Conservation (phyloP, 805 yeast genomes). For the Cyberlindnera euphorbiae region DNA sequence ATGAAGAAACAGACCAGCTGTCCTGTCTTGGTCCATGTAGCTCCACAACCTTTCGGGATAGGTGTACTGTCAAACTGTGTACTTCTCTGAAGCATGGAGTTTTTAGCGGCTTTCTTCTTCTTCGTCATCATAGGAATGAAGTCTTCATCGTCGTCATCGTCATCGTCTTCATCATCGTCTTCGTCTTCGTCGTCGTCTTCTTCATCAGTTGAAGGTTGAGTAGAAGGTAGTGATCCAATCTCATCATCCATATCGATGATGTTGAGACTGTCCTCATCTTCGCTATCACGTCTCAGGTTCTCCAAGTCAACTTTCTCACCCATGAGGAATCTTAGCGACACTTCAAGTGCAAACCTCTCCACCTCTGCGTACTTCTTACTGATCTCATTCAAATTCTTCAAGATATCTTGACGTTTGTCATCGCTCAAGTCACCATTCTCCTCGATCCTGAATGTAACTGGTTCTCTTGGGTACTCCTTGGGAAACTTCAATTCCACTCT, state of each 20-base stretch:
- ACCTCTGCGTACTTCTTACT: conserved; percentile 50
- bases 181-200: conserved; percentile 31
- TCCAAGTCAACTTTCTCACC: conserved; percentile 69
- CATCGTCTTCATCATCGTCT: conserved; percentile 28
- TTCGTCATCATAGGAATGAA: conserved; percentile 14
- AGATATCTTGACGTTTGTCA: conserved; percentile 46
- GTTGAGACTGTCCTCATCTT: conserved; percentile 28
- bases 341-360: conserved; percentile 71
- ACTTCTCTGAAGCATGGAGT: conserved; percentile 2
- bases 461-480: conserved; percentile 58
- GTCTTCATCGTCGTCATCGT: conserved; percentile 32
- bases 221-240: conserved; percentile 27
- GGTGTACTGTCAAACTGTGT: conserved; percentile 70
- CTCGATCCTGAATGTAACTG: conserved; percentile 64
- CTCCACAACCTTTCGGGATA: conserved; percentile 91
- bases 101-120: not conserved
- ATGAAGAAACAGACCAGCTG: conserved; percentile 78
- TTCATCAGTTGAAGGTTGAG: conserved; percentile 18
- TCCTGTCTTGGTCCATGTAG: conserved; percentile 78
- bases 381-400: conserved; percentile 48
- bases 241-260: conserved; percentile 31
- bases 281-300: conserved; percentile 31
- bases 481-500: conserved; percentile 73
- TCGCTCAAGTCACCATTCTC: conserved; percentile 66
- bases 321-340: conserved; percentile 66